These are phyloP conservation scores for Vitis hybrid DNA, from an alignment of 177 flowering plant genomes.

Conservation along the genomic window DNA sequence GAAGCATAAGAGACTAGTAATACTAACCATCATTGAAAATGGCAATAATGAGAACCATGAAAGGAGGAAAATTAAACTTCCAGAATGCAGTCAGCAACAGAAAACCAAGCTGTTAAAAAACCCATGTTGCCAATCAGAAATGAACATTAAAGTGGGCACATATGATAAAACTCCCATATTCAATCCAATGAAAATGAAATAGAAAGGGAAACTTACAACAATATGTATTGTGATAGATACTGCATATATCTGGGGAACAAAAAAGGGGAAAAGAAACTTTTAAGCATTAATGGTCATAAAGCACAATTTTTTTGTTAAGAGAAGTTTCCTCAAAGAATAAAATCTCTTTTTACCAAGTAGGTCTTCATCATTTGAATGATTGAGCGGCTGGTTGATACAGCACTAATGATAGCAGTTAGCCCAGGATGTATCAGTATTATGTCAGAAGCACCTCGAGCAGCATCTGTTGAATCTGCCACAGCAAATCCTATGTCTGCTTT, in stretches of 20 bases:
- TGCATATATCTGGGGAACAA: slow-evolving; percentile 17
- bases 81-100: not conserved
- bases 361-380: not conserved
- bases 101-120: slow-evolving; percentile 4
- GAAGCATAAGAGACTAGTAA: too few relatives aligned
- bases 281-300: not conserved
- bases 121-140: too few relatives aligned
- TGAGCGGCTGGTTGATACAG: slow-evolving; percentile 9
- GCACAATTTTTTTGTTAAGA: too few relatives aligned
- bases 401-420: slow-evolving; percentile 16
- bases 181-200: too few relatives aligned
- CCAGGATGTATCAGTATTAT: not conserved
- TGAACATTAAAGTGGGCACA: too few relatives aligned
- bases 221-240: slow-evolving; percentile 21
- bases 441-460: too few relatives aligned
- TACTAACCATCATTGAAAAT: slow-evolving; percentile 6
- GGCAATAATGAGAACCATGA: slow-evolving; percentile 10
- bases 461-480: too few relatives aligned
- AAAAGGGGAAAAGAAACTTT: not conserved
- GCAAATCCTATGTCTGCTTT: too few relatives aligned
- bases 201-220: not conserved
- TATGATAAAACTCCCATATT: too few relatives aligned
- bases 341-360: not conserved
- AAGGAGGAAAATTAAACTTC: not conserved
- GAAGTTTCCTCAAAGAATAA: too few relatives aligned